These are phyloP conservation scores for Phycomyces nitens DNA, from an alignment of 192 early-diverging fungal species.

Conservation along the genomic window DNA sequence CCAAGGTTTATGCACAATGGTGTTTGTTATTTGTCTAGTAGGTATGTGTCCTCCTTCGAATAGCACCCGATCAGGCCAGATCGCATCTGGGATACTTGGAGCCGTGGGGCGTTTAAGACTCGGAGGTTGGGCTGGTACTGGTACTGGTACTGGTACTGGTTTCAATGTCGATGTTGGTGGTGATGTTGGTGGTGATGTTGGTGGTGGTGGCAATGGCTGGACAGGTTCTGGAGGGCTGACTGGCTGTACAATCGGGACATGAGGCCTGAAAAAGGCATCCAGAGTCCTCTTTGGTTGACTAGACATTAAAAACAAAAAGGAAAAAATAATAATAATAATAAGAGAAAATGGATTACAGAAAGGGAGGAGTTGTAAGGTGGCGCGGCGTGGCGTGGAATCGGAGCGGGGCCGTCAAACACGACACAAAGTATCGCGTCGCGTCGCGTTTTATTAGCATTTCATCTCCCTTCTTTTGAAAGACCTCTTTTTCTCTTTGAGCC, in stretches of 20 bases:
- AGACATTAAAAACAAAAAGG: too few relatives aligned
- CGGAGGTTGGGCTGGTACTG: neutral
- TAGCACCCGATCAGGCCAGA: constrained; percentile 1
- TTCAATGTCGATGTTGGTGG: neutral
- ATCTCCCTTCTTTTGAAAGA: neutral
- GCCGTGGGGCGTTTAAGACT: neutral
- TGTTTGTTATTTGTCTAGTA: too few relatives aligned
- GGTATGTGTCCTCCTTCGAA: constrained; percentile 9
- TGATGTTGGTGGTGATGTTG: neutral
- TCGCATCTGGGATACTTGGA: neutral
- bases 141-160: neutral
- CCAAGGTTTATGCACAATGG: neutral
- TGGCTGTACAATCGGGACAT: neutral
- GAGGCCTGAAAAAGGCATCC: too few relatives aligned
- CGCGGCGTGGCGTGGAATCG: too few relatives aligned
- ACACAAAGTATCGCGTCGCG: neutral
- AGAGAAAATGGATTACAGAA: too few relatives aligned
- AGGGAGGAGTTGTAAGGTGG: too few relatives aligned
- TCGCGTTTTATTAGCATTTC: neutral
- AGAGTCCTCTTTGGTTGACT: too few relatives aligned
- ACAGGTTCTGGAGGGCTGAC: neutral
- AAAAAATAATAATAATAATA: too few relatives aligned
- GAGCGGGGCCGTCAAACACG: too few relatives aligned
- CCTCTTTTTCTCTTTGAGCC: too few relatives aligned
- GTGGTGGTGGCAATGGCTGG: neutral